phyloP scores from a whole-genome alignment of 23 red algal genomes.

The Cyanidium caldarium region DNA sequence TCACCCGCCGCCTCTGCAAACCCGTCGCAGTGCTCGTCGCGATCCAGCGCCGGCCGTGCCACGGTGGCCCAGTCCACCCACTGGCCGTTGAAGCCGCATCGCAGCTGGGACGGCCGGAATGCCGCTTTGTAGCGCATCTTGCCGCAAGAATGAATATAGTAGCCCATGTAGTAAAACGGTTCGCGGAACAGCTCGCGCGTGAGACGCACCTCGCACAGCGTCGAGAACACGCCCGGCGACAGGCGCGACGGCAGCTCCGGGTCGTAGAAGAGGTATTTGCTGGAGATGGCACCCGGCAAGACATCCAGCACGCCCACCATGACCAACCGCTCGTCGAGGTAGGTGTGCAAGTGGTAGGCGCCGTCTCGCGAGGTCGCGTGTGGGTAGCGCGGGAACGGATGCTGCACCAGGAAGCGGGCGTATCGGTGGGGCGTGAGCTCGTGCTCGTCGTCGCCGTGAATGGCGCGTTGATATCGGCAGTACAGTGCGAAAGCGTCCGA shows the following conservation, averaged over 20 bases:
- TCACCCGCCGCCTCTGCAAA: background rate
- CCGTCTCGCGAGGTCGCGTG: slow-evolving; percentile 12
- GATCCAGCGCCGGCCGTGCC: background rate
- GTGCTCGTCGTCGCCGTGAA: slow-evolving; percentile 4
- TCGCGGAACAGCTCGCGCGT: slow-evolving; percentile 8
- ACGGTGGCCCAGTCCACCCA: slow-evolving; percentile 21
- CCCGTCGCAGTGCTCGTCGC: background rate
- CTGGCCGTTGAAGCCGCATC: slow-evolving; percentile 43
- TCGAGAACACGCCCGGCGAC: slow-evolving; percentile 54
- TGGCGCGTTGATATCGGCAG: slow-evolving; percentile 11
- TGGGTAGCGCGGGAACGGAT: slow-evolving; percentile 16
- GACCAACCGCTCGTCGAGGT: slow-evolving; percentile 37
- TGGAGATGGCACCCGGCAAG: slow-evolving; percentile 52
- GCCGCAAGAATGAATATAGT: slow-evolving; percentile 70
- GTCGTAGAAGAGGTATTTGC: slow-evolving; percentile 80
- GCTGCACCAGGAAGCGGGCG: slow-evolving; percentile 54
- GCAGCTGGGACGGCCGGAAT: slow-evolving; percentile 42
- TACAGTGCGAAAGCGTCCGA: slow-evolving; percentile 2
- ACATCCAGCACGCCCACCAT: slow-evolving; percentile 81
- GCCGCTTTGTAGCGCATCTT: slow-evolving; percentile 83
- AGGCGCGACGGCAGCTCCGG: slow-evolving; percentile 36
- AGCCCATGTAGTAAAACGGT: slow-evolving; percentile 83
- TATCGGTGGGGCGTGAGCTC: slow-evolving; percentile 21
- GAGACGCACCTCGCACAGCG: slow-evolving; percentile 60
- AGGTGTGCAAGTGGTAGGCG: slow-evolving; percentile 45